Conservation (phyloP, 768 basidiomycete genomes). For the Tylopilus sp. region DNA sequence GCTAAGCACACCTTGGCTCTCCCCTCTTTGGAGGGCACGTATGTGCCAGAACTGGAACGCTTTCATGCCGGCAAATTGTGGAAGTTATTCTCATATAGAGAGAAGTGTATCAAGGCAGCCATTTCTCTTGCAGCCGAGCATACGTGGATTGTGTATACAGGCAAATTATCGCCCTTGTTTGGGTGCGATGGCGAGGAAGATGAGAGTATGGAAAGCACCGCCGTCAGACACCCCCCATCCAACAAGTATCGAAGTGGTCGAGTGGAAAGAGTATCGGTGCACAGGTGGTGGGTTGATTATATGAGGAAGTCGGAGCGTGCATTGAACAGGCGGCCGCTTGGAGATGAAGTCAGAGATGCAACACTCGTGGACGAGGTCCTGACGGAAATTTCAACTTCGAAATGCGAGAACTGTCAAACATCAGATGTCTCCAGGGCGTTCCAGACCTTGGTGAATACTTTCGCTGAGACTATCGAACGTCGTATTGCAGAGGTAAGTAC, state of each 20-base stretch:
- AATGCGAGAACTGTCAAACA: neutral
- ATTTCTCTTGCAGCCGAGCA: slow-evolving; percentile 3
- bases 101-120: neutral
- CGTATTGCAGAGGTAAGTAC: slow-evolving; percentile 6
- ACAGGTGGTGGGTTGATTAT: slow-evolving; percentile 16
- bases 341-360: slow-evolving; percentile 1
- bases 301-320: slow-evolving; percentile 9
- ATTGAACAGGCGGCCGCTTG: neutral
- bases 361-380: neutral
- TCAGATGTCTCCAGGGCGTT: neutral
- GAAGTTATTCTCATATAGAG: slow-evolving; percentile 3
- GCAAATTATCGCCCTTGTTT: neutral
- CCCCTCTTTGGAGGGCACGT: neutral
- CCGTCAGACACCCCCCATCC: slow-evolving; percentile 1
- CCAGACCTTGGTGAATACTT: slow-evolving; percentile 7
- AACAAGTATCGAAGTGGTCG: slow-evolving; percentile 1
- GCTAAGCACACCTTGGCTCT: slow-evolving; percentile 7
- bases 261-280: neutral
- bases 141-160: slow-evolving; percentile 1
- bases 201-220: neutral
- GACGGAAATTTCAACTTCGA: slow-evolving; percentile 5
- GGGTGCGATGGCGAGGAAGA: neutral
- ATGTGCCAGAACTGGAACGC: slow-evolving; percentile 12
- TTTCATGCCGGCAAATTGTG: slow-evolving; percentile 5
- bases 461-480: slow-evolving; percentile 4